Evolutionary conservation across 352 stramenopile species (phyloP), one percentile per base, ranked within the genome.

Genomic region (Pythium myriotylum): DNA sequence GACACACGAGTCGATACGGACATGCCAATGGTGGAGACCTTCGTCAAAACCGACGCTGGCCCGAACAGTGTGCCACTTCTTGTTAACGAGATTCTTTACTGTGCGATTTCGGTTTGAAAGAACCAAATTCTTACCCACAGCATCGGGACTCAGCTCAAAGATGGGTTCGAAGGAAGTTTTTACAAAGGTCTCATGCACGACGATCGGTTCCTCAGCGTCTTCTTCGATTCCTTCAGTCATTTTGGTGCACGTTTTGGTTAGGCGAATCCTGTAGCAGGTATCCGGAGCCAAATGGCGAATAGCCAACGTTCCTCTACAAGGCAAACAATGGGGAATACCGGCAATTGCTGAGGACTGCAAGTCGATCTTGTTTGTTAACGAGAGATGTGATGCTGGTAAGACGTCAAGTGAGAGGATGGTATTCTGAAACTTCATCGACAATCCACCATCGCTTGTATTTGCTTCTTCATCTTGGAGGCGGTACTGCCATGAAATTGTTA

Each of bases 61-160:
- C 39, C 90, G 80, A 10, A 96, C 74, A 0, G 90, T 92, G 67
- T 91, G 82, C 91, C 91, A 97, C 67, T 96, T 96, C 62, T 97
- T 97, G 52, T 95, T 94, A 14, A 83, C 64, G 0, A 67, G 68
- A 50, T 97, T 97, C 29, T 80, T 92, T 9, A 94, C 85, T 0
- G 84, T 89, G 27, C 96, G 62, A 39, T 90, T 92, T 26, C 73
- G 79, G 57, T 89, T 89, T 22, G 78, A 72, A 3, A 97, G 41
- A 13, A 79, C 48, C 37, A 98, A 53, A 57, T 97, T 96, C 48
- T 84, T 84, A 17, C 91, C 91, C 33, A 77, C 76, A 1, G 67
- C 63, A 2, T 75, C 69, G 17, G 46, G 48, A 49, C 94, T 76
- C 17, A 97, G 72, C 53, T 92, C 78, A 54, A 96, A 95, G 2